These are phyloP conservation scores for Solanum aculeatissimum DNA, from an alignment of 305 asterid genomes.

Conservation along the genomic window DNA sequence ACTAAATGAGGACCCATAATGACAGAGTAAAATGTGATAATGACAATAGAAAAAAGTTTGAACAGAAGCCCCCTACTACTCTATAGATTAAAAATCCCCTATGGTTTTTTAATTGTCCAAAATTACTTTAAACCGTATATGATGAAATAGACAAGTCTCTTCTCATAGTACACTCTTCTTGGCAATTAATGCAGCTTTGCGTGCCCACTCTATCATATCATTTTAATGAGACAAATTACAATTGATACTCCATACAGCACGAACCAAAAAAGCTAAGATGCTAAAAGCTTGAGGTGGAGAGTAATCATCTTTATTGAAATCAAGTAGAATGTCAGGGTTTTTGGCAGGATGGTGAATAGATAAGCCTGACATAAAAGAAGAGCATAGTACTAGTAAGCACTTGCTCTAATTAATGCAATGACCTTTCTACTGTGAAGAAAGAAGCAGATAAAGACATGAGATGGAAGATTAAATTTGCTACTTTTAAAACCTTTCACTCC, in stretches of 20 bases:
- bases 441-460: constrained; percentile 26
- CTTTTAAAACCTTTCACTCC: background rate
- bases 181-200: background rate
- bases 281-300: background rate
- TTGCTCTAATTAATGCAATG: background rate
- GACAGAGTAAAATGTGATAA: background rate
- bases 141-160: background rate
- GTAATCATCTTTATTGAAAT: constrained; percentile 10
- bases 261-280: background rate
- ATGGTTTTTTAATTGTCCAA: background rate
- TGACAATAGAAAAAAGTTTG: background rate
- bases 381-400: background rate
- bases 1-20: background rate
- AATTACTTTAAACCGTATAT: background rate
- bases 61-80: background rate
- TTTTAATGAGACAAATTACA: constrained; percentile 1
- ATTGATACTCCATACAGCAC: background rate
- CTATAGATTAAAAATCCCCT: background rate
- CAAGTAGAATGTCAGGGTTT: constrained; percentile 27
- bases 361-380: constrained; percentile 31
- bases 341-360: constrained; percentile 27
- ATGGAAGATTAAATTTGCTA: constrained; percentile 28
- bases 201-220: background rate
- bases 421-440: background rate
- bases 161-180: background rate